Percentiles rank a stretch among this genome's conserved stretches.
Conservation (phyloP, 208 protist species). For the Leishmania turanica region DNA sequence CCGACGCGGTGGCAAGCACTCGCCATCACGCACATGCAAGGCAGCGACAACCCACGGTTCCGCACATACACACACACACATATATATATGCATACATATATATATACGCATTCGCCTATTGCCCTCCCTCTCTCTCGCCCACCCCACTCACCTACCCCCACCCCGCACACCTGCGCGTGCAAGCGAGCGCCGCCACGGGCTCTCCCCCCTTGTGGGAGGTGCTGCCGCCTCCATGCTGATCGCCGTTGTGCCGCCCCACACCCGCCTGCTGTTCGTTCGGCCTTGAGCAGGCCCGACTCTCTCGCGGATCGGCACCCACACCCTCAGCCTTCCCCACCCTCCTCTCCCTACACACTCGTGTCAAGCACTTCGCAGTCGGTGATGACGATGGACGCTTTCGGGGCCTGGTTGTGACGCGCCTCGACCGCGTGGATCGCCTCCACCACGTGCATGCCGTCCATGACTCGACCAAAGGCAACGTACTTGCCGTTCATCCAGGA, state of each 20-base stretch:
- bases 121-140: too few species aligned
- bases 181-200: not conserved
- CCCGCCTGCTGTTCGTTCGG: not conserved
- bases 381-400: conserved; percentile 63
- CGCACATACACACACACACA: not conserved
- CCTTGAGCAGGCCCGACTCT: not conserved
- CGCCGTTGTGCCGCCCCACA: not conserved
- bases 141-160: too few species aligned
- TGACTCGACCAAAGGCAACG: conserved; percentile 95
- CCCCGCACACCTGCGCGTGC: not conserved
- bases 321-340: not conserved
- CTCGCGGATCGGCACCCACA: not conserved
- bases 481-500: conserved; percentile 94
- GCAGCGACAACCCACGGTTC: not conserved
- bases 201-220: not conserved
- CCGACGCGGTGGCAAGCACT: not conserved
- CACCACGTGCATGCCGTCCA: conserved; percentile 90
- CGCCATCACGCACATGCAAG: not conserved
- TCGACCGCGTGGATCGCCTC: conserved; percentile 75
- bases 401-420: conserved; percentile 86
- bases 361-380: conserved; percentile 84
- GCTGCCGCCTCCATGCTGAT: not conserved
- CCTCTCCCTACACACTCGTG: conserved; percentile 23
- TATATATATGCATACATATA: not conserved
- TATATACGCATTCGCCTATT: too few species aligned